These are phyloP conservation scores for Epichloe brachyelytri DNA, from an alignment of 2,329 filamentous ascomycete species.

Conservation along the genomic window DNA sequence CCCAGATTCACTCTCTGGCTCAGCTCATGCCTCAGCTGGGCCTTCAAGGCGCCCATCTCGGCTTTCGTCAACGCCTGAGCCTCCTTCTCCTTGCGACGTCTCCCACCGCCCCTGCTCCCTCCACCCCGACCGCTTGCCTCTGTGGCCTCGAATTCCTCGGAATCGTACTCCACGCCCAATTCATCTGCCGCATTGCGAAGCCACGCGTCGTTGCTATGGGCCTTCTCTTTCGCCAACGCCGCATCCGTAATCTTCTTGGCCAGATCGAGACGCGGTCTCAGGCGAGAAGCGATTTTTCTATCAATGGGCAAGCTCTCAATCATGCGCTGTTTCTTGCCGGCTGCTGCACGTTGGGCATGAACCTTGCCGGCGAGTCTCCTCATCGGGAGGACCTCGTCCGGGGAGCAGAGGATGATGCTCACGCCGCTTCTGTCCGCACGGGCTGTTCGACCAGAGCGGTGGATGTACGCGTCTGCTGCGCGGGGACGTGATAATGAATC, in stretches of 20 bases:
- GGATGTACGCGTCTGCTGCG: constrained; percentile 85
- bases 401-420: constrained; percentile 78
- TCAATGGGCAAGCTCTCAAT: constrained; percentile 78
- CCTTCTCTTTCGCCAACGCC: constrained; percentile 74
- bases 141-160: constrained; percentile 75
- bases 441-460: constrained; percentile 87
- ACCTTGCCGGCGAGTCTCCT: constrained; percentile 78
- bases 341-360: constrained; percentile 47
- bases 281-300: constrained; percentile 58
- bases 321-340: constrained; percentile 40
- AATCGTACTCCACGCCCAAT: constrained; percentile 86
- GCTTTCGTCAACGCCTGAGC: constrained; percentile 55
- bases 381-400: constrained; percentile 80
- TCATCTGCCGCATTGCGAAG: constrained; percentile 77
- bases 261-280: constrained; percentile 65
- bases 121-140: constrained; percentile 47
- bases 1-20: constrained; percentile 69
- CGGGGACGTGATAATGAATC: constrained; percentile 88
- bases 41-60: constrained; percentile 57
- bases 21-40: constrained; percentile 60
- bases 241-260: constrained; percentile 83
- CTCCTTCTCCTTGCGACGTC: constrained; percentile 63
- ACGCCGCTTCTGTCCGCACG: constrained; percentile 66
- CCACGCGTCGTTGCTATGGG: constrained; percentile 72
- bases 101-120: constrained; percentile 57